Evolutionary conservation across 257 asterid species (phyloP), one percentile per base, ranked within the genome.

Genomic region (Scutellaria minor): DNA sequence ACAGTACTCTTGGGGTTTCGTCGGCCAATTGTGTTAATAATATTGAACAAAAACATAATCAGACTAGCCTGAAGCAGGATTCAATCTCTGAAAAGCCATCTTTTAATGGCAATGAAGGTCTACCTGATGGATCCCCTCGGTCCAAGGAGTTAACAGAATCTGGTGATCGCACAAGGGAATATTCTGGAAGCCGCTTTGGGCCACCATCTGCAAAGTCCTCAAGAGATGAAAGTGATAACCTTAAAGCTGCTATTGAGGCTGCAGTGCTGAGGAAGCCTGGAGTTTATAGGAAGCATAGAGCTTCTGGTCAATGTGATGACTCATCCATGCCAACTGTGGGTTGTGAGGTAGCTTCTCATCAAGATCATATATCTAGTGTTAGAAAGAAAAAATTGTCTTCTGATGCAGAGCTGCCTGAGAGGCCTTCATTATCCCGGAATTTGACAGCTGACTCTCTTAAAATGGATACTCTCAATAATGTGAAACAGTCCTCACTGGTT

Each of bases 221-320:
- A 54, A 85, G 88, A 79, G 93, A 81, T 68, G 90, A 83, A 76
- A 79, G 77, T 70, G 85, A 83, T 79, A 79, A 82, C 75, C 81
- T 90, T 65, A 90, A 86, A 81, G 97, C 90, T 73, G 97, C 97
- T 79, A 81, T 93, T 72, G 91, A 90, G 83, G 97, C 97, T 73
- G 96, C 97, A 50, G 86, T 83, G 83, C 87, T 88, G 66, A 89
- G 76, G 82, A 93, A 89, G 80, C 97, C 97, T 7, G 94, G 88
- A 70, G 80, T 86, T 66, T 85, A 73, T 79, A 71, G 88, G 67
- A 93, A 80, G 80, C 79, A 77, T 72, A 85, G 83, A 82, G 83
- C 84, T 75, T 9, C 57, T 42, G 84, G 81, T 67, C 93, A 84
- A 62, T 72, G 83, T 44, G 88, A 87, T 48, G 95, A 82, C 71